Base-by-base conservation (phyloP, 495 filamentous ascomycete species). In the Trichoderma orchidacearum region DNA sequence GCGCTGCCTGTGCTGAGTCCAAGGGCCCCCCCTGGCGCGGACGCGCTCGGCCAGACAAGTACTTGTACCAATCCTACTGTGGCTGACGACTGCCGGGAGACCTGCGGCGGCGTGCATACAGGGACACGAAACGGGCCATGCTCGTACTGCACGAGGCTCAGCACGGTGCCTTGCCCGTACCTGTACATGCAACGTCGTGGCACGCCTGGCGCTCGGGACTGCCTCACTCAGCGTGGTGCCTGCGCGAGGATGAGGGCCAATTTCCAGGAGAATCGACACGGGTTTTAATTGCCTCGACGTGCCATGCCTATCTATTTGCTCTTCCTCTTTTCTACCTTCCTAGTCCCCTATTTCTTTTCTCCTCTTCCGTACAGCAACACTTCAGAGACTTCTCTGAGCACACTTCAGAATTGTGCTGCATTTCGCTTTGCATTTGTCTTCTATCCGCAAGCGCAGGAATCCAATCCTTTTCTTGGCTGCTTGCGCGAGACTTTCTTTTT, bases 361-460 rank as follows among this genome's bases (percentile, higher is more conserved):
- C 58, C 70, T 79, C 36, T 68, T 72, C 62, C 71, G 68, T n/a
- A n/a, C n/a, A n/a, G n/a, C n/a, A n/a, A n/a, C n/a, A n/a, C n/a
- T n/a, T n/a, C n/a, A n/a, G n/a, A n/a, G n/a, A 53, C 76, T 81
- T 61, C 66, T 76, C 57, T 70, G 70, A 56, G 71, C 76, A 51
- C 72, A 79, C 58, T 63, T 65, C 71, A 58, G 66, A 63, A 62
- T 78, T 27, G 41, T 48, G 21, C 41, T 13, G 41, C 35, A 50
- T 56, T 30, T 34, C 34, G 11, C 29, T 51, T 51, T 56, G 48
- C 5, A 8, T 30, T 48, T n/a, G 11, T 3, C 18, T 50, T 56
- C 28, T 9, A 11, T 11, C 51, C 51, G 41, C 41, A 48, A 48
- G 41, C 41, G 41, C 41, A 48, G 32, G 7, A 48, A 28, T 23